phyloP scores from a whole-genome alignment of 768 basidiomycete genomes.

The Mycena indigotica region DNA sequence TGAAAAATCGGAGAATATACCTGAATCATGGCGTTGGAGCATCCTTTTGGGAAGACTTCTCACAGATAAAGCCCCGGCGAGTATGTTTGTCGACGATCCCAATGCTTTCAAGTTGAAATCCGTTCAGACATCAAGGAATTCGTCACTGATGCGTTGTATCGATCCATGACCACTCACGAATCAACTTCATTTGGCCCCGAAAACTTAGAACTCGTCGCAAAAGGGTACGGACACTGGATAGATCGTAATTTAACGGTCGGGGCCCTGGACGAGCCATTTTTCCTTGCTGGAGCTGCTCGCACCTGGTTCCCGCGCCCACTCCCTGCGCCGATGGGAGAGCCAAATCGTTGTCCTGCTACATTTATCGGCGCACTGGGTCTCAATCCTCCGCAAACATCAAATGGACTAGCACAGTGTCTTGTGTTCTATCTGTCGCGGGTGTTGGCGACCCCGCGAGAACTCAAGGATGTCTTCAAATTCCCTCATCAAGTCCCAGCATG shows the following conservation, averaged over 20 bases:
- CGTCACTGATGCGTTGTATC: not conserved
- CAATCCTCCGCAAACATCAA: not conserved
- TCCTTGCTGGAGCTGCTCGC: not conserved
- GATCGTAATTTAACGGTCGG: not conserved
- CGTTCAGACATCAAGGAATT: not conserved
- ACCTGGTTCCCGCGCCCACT: not conserved
- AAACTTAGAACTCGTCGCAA: not conserved
- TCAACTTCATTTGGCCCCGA: not conserved
- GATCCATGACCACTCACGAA: not conserved
- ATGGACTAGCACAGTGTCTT: not conserved
- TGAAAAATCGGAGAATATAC: not conserved
- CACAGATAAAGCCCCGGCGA: not conserved
- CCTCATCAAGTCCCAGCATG: not conserved
- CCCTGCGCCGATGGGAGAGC: not conserved
- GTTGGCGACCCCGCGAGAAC: not conserved
- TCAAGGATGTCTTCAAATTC: slow-evolving; percentile 1
- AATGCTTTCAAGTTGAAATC: not conserved
- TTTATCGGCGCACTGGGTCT: not conserved
- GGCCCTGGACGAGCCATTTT: not conserved
- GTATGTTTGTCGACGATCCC: not conserved
- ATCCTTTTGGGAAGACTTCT: too few species aligned
- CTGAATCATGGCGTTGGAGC: not conserved
- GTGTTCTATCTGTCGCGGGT: not conserved
- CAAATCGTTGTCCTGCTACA: not conserved
- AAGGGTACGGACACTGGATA: not conserved